Evolutionary conservation across 495 filamentous ascomycete genomes (phyloP).

Genomic region (Xylona heveae): DNA sequence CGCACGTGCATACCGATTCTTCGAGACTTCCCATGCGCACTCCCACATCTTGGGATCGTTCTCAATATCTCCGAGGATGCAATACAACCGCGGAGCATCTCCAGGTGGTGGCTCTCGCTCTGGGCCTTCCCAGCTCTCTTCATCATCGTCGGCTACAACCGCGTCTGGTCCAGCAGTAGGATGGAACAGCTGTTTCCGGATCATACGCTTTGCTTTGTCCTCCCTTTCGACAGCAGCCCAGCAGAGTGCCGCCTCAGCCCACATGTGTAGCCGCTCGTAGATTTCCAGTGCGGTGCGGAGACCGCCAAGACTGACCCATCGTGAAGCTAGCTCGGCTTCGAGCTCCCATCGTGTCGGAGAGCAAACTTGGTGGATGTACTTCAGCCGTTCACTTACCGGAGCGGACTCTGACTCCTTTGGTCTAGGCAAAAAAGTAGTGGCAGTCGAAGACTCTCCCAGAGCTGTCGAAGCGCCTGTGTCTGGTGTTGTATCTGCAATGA

Average conservation of each 20-base stretch:
- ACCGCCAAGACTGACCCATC: slow-evolving; percentile 74
- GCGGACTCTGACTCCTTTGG: slow-evolving; percentile 59
- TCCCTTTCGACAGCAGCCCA: slow-evolving; percentile 64
- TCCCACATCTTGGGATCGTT: slow-evolving; percentile 51
- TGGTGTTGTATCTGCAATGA: slow-evolving; percentile 66
- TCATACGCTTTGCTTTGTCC: slow-evolving; percentile 53
- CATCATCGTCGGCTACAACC: slow-evolving; percentile 23
- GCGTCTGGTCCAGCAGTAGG: slow-evolving; percentile 27
- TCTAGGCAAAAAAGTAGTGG: slow-evolving; percentile 64
- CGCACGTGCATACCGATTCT: slow-evolving; percentile 58
- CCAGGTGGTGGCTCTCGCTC: slow-evolving; percentile 47
- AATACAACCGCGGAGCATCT: slow-evolving; percentile 75
- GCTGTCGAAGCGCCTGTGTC: slow-evolving; percentile 11
- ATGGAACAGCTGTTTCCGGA: slow-evolving; percentile 59
- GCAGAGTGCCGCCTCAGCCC: slow-evolving; percentile 89
- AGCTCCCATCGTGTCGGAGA: slow-evolving; percentile 83
- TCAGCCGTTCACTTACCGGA: slow-evolving; percentile 48
- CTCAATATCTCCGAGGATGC: slow-evolving; percentile 84
- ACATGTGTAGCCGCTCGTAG: slow-evolving; percentile 83
- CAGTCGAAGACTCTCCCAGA: slow-evolving; percentile 8
- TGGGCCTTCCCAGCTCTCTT: slow-evolving; percentile 21
- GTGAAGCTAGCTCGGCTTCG: slow-evolving; percentile 76
- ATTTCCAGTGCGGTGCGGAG: slow-evolving; percentile 84
- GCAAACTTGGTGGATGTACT: slow-evolving; percentile 60
- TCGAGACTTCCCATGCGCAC: slow-evolving; percentile 75